Conservation (phyloP, 768 basidiomycete genomes). For the Lactarius psammicola region DNA sequence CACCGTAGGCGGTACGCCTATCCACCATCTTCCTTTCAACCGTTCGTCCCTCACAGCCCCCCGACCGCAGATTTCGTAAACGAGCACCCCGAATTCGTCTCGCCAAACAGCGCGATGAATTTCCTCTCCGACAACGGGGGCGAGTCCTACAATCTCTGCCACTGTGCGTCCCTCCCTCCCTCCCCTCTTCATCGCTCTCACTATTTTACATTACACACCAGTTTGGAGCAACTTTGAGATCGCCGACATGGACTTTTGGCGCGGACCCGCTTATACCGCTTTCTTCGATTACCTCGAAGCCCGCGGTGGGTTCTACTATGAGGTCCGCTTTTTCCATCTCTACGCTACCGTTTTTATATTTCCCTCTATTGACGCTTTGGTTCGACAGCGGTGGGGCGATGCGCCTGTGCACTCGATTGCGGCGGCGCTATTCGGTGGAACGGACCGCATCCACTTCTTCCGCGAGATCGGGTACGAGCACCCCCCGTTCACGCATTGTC, state of each 20-base stretch:
- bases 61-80: constrained; percentile 60
- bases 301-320: constrained; percentile 86
- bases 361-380: too few species aligned
- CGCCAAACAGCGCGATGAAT: constrained; percentile 62
- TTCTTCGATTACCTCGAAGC: constrained; percentile 83
- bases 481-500: constrained; percentile 65
- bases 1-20: constrained; percentile 58
- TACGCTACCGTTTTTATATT: too few species aligned
- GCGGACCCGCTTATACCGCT: constrained; percentile 74
- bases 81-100: constrained; percentile 58
- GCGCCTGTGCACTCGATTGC: constrained; percentile 87
- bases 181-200: neutral
- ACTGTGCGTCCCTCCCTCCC: constrained; percentile 46
- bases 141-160: constrained; percentile 70
- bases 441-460: constrained; percentile 80
- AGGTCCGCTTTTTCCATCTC: constrained; percentile 45
- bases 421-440: constrained; percentile 69
- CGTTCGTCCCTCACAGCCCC: neutral
- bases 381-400: constrained; percentile 71
- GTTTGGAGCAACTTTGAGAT: constrained; percentile 98
- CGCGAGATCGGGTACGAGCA: constrained; percentile 83
- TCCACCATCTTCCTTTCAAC: neutral
- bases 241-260: constrained; percentile 79
- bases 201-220: constrained; percentile 32
- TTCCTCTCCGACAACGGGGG: constrained; percentile 77